Base-by-base conservation (phyloP, 2,329 filamentous ascomycete genomes). In the Arthrobotrys megalospora region DNA sequence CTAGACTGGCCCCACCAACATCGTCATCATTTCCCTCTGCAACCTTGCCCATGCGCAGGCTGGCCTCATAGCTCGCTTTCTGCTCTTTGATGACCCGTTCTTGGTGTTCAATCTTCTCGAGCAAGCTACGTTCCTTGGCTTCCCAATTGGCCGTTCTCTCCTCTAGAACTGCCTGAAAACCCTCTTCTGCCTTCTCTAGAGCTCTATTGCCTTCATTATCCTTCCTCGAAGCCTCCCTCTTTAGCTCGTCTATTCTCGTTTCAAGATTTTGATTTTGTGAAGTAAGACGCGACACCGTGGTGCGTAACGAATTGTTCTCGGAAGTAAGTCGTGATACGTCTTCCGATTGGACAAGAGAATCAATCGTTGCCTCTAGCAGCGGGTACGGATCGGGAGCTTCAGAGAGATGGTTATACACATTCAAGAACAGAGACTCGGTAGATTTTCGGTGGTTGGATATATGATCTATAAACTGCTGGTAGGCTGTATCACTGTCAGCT, bases 131-230 rank as follows among this genome's bases (percentile, higher is more conserved):
- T 86, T 99, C 96, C 83, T 97, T 97, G 7, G 95, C 91, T 67
- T 92, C 91, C 96, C 96, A 99, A 83, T 99, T 99, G 84, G 95
- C 93, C 82, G 93, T 92, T 85, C 97, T 97, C 87, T 99, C 96
- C 71, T 92, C 91, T 63, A 99, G 84, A 3, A 97, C 94, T 24
- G 93, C 94, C 11, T 90, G 89, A 95, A 96, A 99, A 1, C 98
- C 91, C 80, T 97, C 94, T 85, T 94, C 96, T 75, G 96, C 92
- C 83, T 91, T 93, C 82, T 97, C 94, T 32, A 96, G 88, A 12
- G 88, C 90, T 38, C 91, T 90, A 82, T 98, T 94, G 8, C 96
- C 86, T 78, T 91, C 89, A 83, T 91, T 92, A 32, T 85, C 85
- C 60, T 83, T 81, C 65, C 80, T 82, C 69, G 84, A 84, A 6